phyloP scores from a whole-genome alignment of 371 early-diverging fungal species.

The Mortierella sp. region DNA sequence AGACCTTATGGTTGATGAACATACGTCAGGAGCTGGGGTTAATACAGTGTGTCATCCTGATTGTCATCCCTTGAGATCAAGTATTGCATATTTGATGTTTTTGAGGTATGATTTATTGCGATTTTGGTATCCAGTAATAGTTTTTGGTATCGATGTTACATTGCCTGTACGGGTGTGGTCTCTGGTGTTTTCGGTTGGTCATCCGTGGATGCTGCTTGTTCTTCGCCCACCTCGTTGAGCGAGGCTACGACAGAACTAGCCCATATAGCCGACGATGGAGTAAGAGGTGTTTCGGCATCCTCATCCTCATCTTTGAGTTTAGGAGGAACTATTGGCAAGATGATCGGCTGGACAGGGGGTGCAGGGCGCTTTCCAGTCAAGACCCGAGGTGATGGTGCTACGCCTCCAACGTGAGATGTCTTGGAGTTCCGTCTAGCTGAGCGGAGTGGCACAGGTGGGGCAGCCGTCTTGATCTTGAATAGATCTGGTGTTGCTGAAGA shows the following conservation, averaged over 20 bases:
- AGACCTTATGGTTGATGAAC: too few relatives aligned
- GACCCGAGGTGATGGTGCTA: conserved; percentile 20
- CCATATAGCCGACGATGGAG: conserved; percentile 23
- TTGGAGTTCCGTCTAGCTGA: conserved; percentile 19
- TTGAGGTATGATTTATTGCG: too few relatives aligned
- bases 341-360: background rate
- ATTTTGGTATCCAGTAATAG: too few relatives aligned
- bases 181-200: conserved; percentile 1
- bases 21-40: too few relatives aligned
- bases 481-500: conserved; percentile 32
- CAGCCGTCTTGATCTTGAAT: conserved; percentile 25
- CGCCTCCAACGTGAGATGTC: conserved; percentile 17
- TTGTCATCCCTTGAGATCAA: too few relatives aligned
- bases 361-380: conserved; percentile 15
- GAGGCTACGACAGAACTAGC: conserved; percentile 14
- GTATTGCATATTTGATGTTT: too few relatives aligned
- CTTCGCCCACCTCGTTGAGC: conserved; percentile 4
- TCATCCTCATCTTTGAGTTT: conserved; percentile 16
- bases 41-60: too few relatives aligned
- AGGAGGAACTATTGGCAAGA: too few relatives aligned
- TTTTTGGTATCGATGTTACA: too few relatives aligned
- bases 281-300: conserved; percentile 15
- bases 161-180: conserved; percentile 1
- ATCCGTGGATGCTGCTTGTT: background rate
- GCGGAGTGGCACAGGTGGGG: conserved; percentile 2